These are phyloP conservation scores for Ramaria sp. DNA, from an alignment of 768 basidiomycete genomes.

Conservation along the genomic window DNA sequence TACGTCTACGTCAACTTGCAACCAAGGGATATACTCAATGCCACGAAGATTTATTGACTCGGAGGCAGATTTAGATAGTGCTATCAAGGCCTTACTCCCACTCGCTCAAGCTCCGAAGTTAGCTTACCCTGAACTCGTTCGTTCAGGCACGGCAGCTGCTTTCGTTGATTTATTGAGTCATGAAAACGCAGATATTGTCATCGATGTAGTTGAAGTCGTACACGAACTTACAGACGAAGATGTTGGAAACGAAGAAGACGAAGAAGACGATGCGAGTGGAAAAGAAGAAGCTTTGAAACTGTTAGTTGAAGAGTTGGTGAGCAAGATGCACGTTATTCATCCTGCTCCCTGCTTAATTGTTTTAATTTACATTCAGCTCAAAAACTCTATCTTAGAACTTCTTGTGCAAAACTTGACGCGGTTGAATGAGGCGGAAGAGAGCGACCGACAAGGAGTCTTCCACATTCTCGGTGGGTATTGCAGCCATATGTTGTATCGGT, in stretches of 20 bases:
- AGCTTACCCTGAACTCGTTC: conserved; percentile 85
- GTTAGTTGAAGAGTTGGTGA: conserved; percentile 66
- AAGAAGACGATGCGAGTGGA: conserved; percentile 50
- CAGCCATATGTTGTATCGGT: not conserved
- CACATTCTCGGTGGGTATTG: conserved; percentile 64
- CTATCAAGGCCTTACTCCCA: conserved; percentile 80
- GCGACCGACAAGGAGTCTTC: conserved; percentile 86
- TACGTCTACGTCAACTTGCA: conserved; percentile 22
- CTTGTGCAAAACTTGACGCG: conserved; percentile 82
- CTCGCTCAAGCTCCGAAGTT: conserved; percentile 74
- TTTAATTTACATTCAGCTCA: conserved; percentile 38
- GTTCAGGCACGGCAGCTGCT: conserved; percentile 54
- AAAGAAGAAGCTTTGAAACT: conserved; percentile 59
- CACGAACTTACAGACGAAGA: conserved; percentile 97
- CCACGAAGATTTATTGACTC: conserved; percentile 91
- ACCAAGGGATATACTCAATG: not conserved
- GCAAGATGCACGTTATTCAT: conserved; percentile 15
- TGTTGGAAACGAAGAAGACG: conserved; percentile 67
- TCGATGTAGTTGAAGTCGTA: conserved; percentile 85
- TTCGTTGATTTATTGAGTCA: conserved; percentile 85
- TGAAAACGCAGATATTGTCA: conserved; percentile 96
- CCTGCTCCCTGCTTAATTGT: conserved; percentile 8
- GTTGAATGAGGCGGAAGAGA: conserved; percentile 84
- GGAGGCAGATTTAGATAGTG: conserved; percentile 85
- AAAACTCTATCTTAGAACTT: conserved; percentile 75